These are phyloP conservation scores for Naganishia cerealis DNA, from an alignment of 1,284 basidiomycete species.

Conservation along the genomic window DNA sequence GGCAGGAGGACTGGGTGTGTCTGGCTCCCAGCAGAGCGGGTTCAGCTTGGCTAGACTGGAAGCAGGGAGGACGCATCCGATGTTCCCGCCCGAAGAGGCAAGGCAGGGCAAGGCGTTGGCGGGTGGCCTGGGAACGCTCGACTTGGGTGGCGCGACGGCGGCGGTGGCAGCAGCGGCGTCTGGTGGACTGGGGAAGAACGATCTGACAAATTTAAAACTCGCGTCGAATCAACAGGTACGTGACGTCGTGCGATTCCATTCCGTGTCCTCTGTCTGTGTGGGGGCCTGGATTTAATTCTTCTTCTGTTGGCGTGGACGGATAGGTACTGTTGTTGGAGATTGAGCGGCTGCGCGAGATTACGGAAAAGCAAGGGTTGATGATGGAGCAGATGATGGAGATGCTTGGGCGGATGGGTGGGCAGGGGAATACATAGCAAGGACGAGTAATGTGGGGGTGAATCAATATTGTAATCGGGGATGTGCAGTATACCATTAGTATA, in stretches of 20 bases:
- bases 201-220: slow-evolving; percentile 53
- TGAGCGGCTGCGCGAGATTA: slow-evolving; percentile 30
- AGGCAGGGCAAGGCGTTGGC: slow-evolving; percentile 15
- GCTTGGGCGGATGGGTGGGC: slow-evolving; percentile 2
- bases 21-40: neutral
- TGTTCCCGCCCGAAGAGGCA: slow-evolving; percentile 15
- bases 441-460: neutral
- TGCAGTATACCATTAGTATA: neutral
- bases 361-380: slow-evolving; percentile 29
- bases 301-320: too few species aligned
- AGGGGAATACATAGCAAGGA: neutral
- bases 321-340: slow-evolving; percentile 35
- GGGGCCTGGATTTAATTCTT: too few species aligned
- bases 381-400: slow-evolving; percentile 30
- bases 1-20: neutral
- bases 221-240: slow-evolving; percentile 53
- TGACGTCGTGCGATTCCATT: neutral
- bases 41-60: slow-evolving; percentile 16
- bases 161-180: slow-evolving; percentile 13
- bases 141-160: slow-evolving; percentile 25
- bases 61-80: slow-evolving; percentile 30
- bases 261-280: too few species aligned
- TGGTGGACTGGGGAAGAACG: slow-evolving; percentile 33
- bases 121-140: neutral
- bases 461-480: neutral